phyloP scores from a whole-genome alignment of 805 yeast species.

The Candida silvatica region DNA sequence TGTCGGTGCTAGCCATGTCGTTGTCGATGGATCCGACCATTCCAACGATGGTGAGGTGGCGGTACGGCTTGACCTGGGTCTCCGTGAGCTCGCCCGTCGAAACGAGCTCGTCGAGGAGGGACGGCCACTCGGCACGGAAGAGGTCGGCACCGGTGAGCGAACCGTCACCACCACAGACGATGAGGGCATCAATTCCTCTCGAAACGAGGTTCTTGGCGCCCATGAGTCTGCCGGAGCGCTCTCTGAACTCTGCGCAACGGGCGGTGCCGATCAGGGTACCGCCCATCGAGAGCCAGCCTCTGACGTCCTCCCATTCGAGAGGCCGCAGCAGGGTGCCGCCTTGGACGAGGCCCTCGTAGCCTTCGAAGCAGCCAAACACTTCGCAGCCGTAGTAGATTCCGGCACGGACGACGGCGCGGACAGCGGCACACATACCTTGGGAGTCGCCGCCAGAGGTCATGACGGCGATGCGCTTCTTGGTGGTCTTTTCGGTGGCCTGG shows the following conservation, averaged over 20 bases:
- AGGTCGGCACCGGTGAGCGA: slow-evolving; percentile 77
- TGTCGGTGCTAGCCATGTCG: slow-evolving; percentile 79
- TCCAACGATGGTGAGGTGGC: slow-evolving; percentile 62
- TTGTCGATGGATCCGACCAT: slow-evolving; percentile 79
- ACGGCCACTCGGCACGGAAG: slow-evolving; percentile 73
- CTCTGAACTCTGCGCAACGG: slow-evolving; percentile 58
- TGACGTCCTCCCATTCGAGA: slow-evolving; percentile 71
- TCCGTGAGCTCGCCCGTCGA: slow-evolving; percentile 34
- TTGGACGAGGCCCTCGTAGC: slow-evolving; percentile 84
- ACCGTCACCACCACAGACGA: slow-evolving; percentile 83
- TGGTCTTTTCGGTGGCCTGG: slow-evolving; percentile 1
- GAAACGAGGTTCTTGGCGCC: slow-evolving; percentile 60
- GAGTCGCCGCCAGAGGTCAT: slow-evolving; percentile 99
- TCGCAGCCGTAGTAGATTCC: slow-evolving; percentile 86
- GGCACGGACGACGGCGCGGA: slow-evolving; percentile 89
- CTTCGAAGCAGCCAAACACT: slow-evolving; percentile 86
- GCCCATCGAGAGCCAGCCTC: slow-evolving; percentile 62
- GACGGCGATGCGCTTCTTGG: slow-evolving; percentile 56
- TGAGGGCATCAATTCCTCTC: slow-evolving; percentile 68
- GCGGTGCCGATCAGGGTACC: slow-evolving; percentile 81
- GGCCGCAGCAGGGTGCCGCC: slow-evolving; percentile 74
- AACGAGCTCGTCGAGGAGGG: slow-evolving; percentile 50
- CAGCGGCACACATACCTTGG: slow-evolving; percentile 97
- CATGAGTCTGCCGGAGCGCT: slow-evolving; percentile 52
- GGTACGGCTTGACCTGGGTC: slow-evolving; percentile 37